These are phyloP conservation scores for Gamarada debralockiae DNA, from an alignment of 495 filamentous ascomycete species.

Conservation along the genomic window DNA sequence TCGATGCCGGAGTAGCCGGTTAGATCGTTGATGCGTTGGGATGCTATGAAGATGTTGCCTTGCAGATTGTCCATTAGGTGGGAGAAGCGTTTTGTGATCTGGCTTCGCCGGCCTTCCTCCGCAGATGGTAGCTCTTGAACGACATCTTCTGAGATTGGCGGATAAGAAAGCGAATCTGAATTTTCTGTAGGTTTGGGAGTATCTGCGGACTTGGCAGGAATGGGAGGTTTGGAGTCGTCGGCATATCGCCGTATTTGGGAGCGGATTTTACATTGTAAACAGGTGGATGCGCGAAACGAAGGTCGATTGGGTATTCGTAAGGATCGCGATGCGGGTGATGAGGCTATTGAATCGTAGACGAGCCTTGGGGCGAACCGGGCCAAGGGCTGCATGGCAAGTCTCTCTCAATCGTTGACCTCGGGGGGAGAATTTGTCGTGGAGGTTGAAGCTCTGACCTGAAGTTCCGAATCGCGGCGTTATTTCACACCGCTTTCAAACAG, in stretches of 20 bases:
- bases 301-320: slow-evolving; percentile 11
- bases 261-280: slow-evolving; percentile 23
- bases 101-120: slow-evolving; percentile 65
- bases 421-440: neutral
- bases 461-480: no score
- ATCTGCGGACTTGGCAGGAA: neutral
- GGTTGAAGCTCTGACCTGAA: neutral
- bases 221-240: slow-evolving; percentile 19
- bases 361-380: slow-evolving; percentile 23
- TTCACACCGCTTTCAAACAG: no score
- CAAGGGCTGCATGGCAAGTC: slow-evolving; percentile 23
- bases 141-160: slow-evolving; percentile 12
- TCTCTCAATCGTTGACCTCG: slow-evolving; percentile 6
- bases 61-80: slow-evolving; percentile 85
- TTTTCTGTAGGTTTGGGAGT: neutral
- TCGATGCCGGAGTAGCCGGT: slow-evolving; percentile 96
- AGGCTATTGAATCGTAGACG: slow-evolving; percentile 18
- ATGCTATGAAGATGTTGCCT: slow-evolving; percentile 75
- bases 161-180: neutral
- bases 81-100: slow-evolving; percentile 68
- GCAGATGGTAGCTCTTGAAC: slow-evolving; percentile 66
- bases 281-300: slow-evolving; percentile 14
- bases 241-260: slow-evolving; percentile 20
- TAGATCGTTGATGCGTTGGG: slow-evolving; percentile 84
- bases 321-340: slow-evolving; percentile 5